phyloP scores from a whole-genome alignment of 495 filamentous ascomycete species.

The Aspergillus incahuasiensis region DNA sequence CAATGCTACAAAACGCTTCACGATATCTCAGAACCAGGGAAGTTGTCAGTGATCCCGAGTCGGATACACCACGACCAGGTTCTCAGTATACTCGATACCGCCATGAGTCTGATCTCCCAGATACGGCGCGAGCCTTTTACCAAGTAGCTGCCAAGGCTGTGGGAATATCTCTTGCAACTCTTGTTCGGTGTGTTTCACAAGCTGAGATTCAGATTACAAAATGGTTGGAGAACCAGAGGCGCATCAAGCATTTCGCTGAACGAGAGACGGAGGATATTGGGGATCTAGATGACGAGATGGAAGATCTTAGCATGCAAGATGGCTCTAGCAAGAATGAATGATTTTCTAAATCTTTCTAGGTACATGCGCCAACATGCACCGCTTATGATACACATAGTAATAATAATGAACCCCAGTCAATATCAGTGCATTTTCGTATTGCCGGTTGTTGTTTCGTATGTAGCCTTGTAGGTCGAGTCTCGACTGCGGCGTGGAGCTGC shows the following conservation, averaged over 20 bases:
- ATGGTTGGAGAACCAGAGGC: constrained; percentile 36
- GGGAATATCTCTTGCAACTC: constrained; percentile 42
- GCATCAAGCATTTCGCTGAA: constrained; percentile 26
- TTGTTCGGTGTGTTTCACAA: constrained; percentile 45
- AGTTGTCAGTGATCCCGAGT: constrained; percentile 26
- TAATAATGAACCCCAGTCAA: too few relatives aligned
- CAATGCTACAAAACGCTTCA: constrained; percentile 37
- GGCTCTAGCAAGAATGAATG: neutral
- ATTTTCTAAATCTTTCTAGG: too few relatives aligned
- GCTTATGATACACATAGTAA: too few relatives aligned
- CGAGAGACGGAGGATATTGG: constrained; percentile 10
- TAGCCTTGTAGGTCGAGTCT: neutral
- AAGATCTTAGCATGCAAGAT: constrained; percentile 25
- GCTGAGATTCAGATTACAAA: constrained; percentile 42
- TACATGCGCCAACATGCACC: too few relatives aligned
- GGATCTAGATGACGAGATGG: constrained; percentile 22
- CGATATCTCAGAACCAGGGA: constrained; percentile 27
- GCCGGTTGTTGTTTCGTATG: too few relatives aligned
- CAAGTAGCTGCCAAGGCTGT: constrained; percentile 47
- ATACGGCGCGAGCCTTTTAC: constrained; percentile 51
- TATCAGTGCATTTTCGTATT: too few relatives aligned
- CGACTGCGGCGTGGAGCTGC: neutral
- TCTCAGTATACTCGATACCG: constrained; percentile 55
- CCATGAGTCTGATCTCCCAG: constrained; percentile 51
- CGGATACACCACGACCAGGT: constrained; percentile 43